phyloP scores from a whole-genome alignment of 345 rosid species.

The Lagerstroemia speciosa region DNA sequence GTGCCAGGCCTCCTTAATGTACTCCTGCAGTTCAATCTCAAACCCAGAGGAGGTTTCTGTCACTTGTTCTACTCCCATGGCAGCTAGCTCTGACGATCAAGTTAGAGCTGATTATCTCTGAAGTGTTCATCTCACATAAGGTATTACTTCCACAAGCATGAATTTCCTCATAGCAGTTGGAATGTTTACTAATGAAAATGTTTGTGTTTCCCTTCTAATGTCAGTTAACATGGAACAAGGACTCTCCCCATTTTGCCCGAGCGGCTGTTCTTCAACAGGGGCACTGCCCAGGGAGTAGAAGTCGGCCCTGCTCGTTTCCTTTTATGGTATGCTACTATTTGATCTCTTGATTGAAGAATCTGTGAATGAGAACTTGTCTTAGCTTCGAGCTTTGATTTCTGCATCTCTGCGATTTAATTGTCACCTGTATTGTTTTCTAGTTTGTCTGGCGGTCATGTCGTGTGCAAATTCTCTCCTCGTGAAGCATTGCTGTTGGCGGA shows the following conservation, averaged over 20 bases:
- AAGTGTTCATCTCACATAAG: neutral
- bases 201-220: neutral
- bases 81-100: neutral
- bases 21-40: neutral
- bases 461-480: conserved; percentile 84
- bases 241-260: conserved; percentile 72
- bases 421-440: conserved; percentile 30
- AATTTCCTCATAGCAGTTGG: neutral
- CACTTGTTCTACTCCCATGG: neutral
- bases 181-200: neutral
- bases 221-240: conserved; percentile 95
- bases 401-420: neutral
- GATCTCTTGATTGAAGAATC: neutral
- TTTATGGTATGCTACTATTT: conserved; percentile 35
- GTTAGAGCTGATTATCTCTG: neutral
- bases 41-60: neutral
- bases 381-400: neutral
- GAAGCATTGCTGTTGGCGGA: conserved; percentile 89
- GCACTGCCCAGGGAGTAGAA: conserved; percentile 67
- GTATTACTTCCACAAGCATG: neutral
- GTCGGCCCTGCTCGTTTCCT: conserved; percentile 73
- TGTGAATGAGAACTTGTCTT: neutral
- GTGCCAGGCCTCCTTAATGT: neutral
- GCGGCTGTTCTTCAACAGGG: conserved; percentile 83
- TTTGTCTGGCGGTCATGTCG: conserved; percentile 75